A percentile compares a stretch with the other conserved stretches of the same genome.
Evolutionary conservation across 2,329 filamentous ascomycete genomes (phyloP).

Genomic region (Penicillium sp.): DNA sequence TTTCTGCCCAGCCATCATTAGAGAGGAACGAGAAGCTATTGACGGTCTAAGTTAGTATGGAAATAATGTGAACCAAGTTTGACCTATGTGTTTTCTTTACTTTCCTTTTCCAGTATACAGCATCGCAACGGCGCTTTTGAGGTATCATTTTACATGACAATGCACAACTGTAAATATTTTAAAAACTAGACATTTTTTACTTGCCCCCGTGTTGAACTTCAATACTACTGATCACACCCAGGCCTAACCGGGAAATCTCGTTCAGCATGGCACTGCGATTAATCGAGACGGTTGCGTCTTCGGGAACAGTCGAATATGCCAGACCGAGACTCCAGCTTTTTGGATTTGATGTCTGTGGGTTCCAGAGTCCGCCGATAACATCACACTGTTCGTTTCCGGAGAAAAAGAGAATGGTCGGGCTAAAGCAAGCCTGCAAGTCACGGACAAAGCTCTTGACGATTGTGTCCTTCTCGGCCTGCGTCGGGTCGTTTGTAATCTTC

Average conservation of each 20-base stretch:
- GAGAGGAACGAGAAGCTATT: conserved; percentile 52
- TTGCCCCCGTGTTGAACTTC: conserved; percentile 51
- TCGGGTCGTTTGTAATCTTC: conserved; percentile 51
- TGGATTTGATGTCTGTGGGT: conserved; percentile 51
- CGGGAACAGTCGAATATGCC: conserved; percentile 42
- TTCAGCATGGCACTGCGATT: conserved; percentile 49
- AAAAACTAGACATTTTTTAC: conserved; percentile 20
- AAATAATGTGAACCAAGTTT: conserved; percentile 26
- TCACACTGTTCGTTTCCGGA: conserved; percentile 64
- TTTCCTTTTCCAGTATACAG: conserved; percentile 22
- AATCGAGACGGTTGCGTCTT: conserved; percentile 35
- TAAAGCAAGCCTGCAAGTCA: conserved; percentile 71
- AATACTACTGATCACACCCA: conserved; percentile 70
- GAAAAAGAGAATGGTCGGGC: conserved; percentile 78
- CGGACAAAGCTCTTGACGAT: conserved; percentile 66
- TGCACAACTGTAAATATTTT: conserved; percentile 18
- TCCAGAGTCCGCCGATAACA: conserved; percentile 69
- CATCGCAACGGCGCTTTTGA: conserved; percentile 40
- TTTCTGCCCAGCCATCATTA: conserved; percentile 71
- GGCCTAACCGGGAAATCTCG: conserved; percentile 55
- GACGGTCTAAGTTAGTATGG: conserved; percentile 16
- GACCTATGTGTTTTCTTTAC: conserved; percentile 22
- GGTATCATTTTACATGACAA: conserved; percentile 22
- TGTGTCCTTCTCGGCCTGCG: conserved; percentile 59
- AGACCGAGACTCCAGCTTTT: conserved; percentile 43